Base-by-base conservation (phyloP, 2,329 filamentous ascomycete species). In the Byssothecium circinans region DNA sequence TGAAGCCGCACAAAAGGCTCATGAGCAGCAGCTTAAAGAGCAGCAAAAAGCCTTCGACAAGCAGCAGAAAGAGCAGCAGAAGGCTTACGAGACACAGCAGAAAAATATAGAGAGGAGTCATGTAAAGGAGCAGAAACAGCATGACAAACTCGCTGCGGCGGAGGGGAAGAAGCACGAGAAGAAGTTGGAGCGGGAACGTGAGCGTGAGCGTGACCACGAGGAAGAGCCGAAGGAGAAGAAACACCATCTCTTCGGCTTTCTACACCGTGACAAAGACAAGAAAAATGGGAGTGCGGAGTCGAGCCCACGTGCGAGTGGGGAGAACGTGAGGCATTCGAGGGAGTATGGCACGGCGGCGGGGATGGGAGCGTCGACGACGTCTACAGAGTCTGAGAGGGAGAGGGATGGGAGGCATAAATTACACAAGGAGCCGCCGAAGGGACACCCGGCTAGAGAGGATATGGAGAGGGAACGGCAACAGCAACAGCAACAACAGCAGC, bases 221-320 rank as follows among this genome's bases (percentile, higher is more conserved):
- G 51, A 59, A n/a, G 35, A 64, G 54, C 19, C 36, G 37, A 68
- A 70, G 55, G 61, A 70, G 50, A 70, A 74, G 53, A 73, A 72
- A 45, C 65, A 71, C 38, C 55, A 60, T 27, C 52, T 75, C 10
- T 56, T 74, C 19, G 65, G 70, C 17, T 74, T 75, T 54, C 52
- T 74, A 23, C 70, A 73, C 49, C 65, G 69, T n/a, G 66, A 73
- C 54, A 74, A 74, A 48, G 65, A 69, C 49, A 70, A 70, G 40
- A 57, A 70, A 15, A 54, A 47, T 37, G 47, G 46, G 14, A 55
- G 54, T 43, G 57, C 56, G 27, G 50, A 45, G 3, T 56, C 57
- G 17, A 44, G 39, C 5, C 60, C 57, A 10, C 54, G 55, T 29
- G 49, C 56, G 4, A 60, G 60, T 30, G 48, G 52, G 18, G 61